Evolutionary conservation across 129 eudicot genomes (phyloP).

Genomic region (Pulicaria dysenterica): DNA sequence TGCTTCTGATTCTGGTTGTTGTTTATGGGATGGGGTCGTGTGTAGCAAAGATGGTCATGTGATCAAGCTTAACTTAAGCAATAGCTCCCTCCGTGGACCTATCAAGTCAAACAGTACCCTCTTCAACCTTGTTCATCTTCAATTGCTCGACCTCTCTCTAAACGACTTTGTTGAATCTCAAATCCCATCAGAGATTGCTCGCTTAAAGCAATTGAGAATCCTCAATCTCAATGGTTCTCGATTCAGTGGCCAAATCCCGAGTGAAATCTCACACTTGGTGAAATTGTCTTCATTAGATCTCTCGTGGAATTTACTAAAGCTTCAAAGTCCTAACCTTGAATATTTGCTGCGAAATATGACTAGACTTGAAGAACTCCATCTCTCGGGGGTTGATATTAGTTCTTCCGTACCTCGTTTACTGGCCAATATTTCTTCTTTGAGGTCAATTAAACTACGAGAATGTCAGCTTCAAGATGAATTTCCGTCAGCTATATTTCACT

Average conservation of each 20-base stretch:
- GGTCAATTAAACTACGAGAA: neutral
- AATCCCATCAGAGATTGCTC: constrained; percentile 31
- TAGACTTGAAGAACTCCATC: constrained; percentile 5
- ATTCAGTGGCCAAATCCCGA: neutral
- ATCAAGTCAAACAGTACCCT: constrained; percentile 18
- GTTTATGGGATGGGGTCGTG: constrained; percentile 34
- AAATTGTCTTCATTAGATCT: neutral
- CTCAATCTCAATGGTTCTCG: neutral
- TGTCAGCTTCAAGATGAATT: constrained; percentile 3
- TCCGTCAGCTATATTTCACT: constrained; percentile 9
- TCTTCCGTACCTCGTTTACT: neutral
- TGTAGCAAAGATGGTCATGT: constrained; percentile 27
- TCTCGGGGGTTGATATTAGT: constrained; percentile 1
- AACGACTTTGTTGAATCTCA: constrained; percentile 22
- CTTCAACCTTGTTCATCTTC: constrained; percentile 26
- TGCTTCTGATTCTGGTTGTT: neutral
- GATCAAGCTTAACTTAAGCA: constrained; percentile 26
- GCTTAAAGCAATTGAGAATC: neutral
- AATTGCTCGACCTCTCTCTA: constrained; percentile 10
- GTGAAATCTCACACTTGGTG: neutral
- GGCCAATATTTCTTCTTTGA: constrained; percentile 16
- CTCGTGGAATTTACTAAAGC: neutral
- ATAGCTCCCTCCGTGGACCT: constrained; percentile 27
- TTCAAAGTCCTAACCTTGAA: neutral
- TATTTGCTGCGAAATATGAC: constrained; percentile 3